These are phyloP conservation scores for Leptographium galeiforme DNA, from an alignment of 2,329 filamentous ascomycete genomes.

Conservation along the genomic window DNA sequence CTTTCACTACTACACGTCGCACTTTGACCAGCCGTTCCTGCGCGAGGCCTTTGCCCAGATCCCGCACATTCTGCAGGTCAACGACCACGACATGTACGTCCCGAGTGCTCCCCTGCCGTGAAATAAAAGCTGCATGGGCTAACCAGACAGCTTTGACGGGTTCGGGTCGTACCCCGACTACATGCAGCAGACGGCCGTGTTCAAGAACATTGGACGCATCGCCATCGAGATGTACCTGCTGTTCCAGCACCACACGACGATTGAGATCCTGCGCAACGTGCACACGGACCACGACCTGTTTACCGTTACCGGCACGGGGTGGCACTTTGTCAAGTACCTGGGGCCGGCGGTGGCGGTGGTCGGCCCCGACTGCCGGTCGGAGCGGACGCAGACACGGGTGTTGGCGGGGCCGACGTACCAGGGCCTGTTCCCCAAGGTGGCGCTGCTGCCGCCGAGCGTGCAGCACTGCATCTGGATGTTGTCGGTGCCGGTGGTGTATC, in stretches of 20 bases:
- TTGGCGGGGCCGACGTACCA: slow-evolving; percentile 96
- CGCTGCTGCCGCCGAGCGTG: slow-evolving; percentile 76
- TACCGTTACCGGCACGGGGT: slow-evolving; percentile 90
- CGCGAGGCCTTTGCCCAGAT: slow-evolving; percentile 96
- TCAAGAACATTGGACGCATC: slow-evolving; percentile 93
- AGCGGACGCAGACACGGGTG: slow-evolving; percentile 79
- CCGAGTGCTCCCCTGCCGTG: neutral
- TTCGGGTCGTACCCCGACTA: slow-evolving; percentile 96
- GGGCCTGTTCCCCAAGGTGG: slow-evolving; percentile 90
- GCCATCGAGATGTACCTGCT: slow-evolving; percentile 96
- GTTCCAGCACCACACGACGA: slow-evolving; percentile 94
- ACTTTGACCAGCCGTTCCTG: slow-evolving; percentile 92
- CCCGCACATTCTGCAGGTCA: slow-evolving; percentile 80
- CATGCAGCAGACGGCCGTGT: slow-evolving; percentile 95
- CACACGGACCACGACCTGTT: slow-evolving; percentile 84
- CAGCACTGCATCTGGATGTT: slow-evolving; percentile 97
- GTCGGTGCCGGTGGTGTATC: slow-evolving; percentile 81
- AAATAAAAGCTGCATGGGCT: neutral
- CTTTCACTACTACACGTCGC: slow-evolving; percentile 97
- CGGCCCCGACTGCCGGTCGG: slow-evolving; percentile 82
- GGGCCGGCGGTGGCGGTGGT: slow-evolving; percentile 83
- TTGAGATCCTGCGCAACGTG: slow-evolving; percentile 83
- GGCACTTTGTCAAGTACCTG: slow-evolving; percentile 97
- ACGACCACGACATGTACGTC: slow-evolving; percentile 95
- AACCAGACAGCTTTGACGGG: slow-evolving; percentile 66